A percentile compares a stretch with the other conserved stretches of the same genome.
Evolutionary conservation across 2,329 filamentous ascomycete species (phyloP).

Genomic region (Huntiella abstrusa): DNA sequence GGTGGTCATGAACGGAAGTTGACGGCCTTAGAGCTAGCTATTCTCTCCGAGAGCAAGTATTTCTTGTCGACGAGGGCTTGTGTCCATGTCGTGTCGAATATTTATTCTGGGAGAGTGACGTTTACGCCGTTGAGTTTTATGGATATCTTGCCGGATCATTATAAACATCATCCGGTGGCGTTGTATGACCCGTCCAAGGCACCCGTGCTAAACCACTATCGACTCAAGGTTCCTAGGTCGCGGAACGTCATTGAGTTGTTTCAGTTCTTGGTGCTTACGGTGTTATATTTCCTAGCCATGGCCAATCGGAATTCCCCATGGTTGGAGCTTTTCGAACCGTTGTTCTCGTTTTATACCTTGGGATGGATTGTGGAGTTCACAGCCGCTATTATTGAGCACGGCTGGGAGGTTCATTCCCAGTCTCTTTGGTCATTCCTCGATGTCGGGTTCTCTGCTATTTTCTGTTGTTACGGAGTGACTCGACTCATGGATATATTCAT

Average conservation of each 20-base stretch:
- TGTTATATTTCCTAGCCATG: constrained; percentile 47
- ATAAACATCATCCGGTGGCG: constrained; percentile 50
- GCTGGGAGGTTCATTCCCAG: constrained; percentile 50
- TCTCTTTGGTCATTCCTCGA: constrained; percentile 61
- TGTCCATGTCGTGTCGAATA: constrained; percentile 51
- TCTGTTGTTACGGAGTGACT: constrained; percentile 38
- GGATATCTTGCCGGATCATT: constrained; percentile 56
- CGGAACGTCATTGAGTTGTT: constrained; percentile 45
- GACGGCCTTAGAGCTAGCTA: constrained; percentile 52
- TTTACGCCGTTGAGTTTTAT: constrained; percentile 54
- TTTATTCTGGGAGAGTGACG: constrained; percentile 48
- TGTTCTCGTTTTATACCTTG: constrained; percentile 44
- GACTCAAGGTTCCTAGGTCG: constrained; percentile 50
- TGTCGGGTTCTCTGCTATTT: constrained; percentile 47
- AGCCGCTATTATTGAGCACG: constrained; percentile 46
- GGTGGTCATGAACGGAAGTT: constrained; percentile 32
- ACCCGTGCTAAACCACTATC: constrained; percentile 50
- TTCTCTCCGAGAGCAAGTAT: constrained; percentile 50
- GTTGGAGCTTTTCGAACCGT: constrained; percentile 25
- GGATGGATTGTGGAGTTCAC: constrained; percentile 52
- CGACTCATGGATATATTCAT: constrained; percentile 36
- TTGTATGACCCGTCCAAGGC: constrained; percentile 49
- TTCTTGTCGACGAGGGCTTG: constrained; percentile 48
- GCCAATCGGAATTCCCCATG: constrained; percentile 32
- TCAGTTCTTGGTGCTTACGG: constrained; percentile 45